A percentile compares a stretch with the other conserved stretches of the same genome.
Evolutionary conservation across 805 yeast genomes (phyloP).

Genomic region (Torulaspora indica): DNA sequence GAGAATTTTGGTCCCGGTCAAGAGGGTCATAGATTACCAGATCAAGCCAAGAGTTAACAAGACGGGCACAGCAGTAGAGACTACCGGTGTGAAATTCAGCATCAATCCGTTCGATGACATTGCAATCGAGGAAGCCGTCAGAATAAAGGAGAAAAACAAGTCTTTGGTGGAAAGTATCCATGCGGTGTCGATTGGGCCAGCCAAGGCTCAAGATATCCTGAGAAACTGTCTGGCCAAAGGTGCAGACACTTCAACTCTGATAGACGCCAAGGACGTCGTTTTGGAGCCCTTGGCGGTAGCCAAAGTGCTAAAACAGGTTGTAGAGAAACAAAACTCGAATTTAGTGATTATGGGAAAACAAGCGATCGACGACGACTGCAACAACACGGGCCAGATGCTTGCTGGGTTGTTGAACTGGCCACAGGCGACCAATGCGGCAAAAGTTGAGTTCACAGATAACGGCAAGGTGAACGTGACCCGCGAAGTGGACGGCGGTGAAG

Average conservation of each 20-base stretch:
- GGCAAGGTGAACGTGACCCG: conserved; percentile 65
- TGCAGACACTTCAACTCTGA: conserved; percentile 76
- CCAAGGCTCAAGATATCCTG: conserved; percentile 81
- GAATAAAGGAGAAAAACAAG: conserved; percentile 63
- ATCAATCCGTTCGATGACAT: conserved; percentile 98
- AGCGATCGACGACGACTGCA: conserved; percentile 91
- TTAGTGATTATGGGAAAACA: conserved; percentile 90
- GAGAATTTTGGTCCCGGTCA: conserved; percentile 82
- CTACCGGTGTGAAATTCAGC: conserved; percentile 84
- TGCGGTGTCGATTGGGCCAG: conserved; percentile 86
- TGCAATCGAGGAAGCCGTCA: conserved; percentile 91
- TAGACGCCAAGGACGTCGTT: conserved; percentile 67
- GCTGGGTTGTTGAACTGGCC: conserved; percentile 95
- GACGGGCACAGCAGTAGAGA: conserved; percentile 71
- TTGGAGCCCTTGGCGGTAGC: conserved; percentile 89
- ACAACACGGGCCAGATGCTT: conserved; percentile 94
- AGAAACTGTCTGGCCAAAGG: conserved; percentile 94
- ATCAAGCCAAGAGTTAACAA: conserved; percentile 84
- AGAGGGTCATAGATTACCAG: conserved; percentile 91
- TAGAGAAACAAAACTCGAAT: conserved; percentile 65
- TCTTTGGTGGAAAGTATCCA: conserved; percentile 73
- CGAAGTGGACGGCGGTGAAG: conserved; percentile 95
- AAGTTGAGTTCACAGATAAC: conserved; percentile 60
- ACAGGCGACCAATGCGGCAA: conserved; percentile 91
- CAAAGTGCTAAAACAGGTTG: conserved; percentile 70